Evolutionary conservation across 2,329 filamentous ascomycete genomes (phyloP).

Genomic region (Penicillium sp.): DNA sequence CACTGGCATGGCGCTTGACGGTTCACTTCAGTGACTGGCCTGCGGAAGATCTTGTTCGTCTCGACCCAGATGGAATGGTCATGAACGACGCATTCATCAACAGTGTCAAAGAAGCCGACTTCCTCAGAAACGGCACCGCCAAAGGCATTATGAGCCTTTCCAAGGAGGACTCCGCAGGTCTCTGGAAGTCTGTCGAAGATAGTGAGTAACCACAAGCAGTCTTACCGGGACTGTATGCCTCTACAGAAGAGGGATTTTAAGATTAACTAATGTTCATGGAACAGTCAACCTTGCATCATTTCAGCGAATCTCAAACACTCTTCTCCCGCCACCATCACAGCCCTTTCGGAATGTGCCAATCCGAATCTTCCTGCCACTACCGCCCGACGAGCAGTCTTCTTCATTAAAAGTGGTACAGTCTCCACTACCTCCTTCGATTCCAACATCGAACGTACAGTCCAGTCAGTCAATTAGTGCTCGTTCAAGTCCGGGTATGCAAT

Average conservation of each 20-base stretch:
- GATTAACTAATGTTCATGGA: not conserved
- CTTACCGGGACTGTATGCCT: no score
- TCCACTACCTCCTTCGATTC: constrained; percentile 55
- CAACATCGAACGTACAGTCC: constrained; percentile 23
- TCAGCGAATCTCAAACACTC: constrained; percentile 68
- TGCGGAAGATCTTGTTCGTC: constrained; percentile 52
- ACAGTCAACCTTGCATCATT: constrained; percentile 68
- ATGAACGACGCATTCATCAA: constrained; percentile 64
- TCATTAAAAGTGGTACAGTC: constrained; percentile 68
- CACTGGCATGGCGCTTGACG: constrained; percentile 58
- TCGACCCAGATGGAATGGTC: constrained; percentile 52
- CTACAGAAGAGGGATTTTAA: not conserved
- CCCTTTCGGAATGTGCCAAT: constrained; percentile 79
- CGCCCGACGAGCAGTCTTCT: constrained; percentile 49
- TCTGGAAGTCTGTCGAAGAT: constrained; percentile 76
- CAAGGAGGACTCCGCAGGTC: constrained; percentile 72
- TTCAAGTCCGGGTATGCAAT: constrained; percentile 40
- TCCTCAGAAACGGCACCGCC: constrained; percentile 78
- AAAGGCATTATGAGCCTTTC: constrained; percentile 86
- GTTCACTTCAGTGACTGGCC: constrained; percentile 59
- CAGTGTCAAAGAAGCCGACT: constrained; percentile 75
- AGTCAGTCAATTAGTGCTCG: constrained; percentile 20
- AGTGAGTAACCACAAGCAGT: constrained; percentile 43
- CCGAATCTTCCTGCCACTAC: constrained; percentile 73
- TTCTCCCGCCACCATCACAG: constrained; percentile 62